These are phyloP conservation scores for Orychophragmus violaceus DNA, from an alignment of 345 rosid species.

Conservation along the genomic window DNA sequence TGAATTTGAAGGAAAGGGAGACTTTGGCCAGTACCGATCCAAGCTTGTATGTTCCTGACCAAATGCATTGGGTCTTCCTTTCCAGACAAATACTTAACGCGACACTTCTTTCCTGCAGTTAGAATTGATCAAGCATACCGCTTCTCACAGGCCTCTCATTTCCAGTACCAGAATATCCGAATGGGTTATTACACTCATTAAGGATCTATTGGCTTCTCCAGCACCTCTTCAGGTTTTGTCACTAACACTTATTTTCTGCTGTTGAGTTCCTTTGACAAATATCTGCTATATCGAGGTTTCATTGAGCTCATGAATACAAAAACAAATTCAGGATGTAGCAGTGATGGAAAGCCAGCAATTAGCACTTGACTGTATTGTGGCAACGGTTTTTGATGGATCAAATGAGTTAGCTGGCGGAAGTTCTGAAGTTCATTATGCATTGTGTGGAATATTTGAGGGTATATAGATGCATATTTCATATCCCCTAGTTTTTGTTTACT, in stretches of 20 bases:
- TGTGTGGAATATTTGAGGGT: constrained; percentile 74
- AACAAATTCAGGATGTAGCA: constrained; percentile 57
- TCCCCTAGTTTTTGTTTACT: not conserved
- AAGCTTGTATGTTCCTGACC: constrained; percentile 52
- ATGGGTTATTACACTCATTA: constrained; percentile 51
- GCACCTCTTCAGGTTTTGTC: constrained; percentile 58
- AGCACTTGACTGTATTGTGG: constrained; percentile 65
- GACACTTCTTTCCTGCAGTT: constrained; percentile 40
- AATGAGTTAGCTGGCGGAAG: constrained; percentile 50
- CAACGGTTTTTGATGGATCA: constrained; percentile 67
- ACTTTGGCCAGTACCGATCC: constrained; percentile 76
- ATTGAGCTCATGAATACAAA: constrained; percentile 6
- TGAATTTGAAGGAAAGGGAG: constrained; percentile 80
- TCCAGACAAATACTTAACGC: not conserved
- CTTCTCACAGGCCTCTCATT: constrained; percentile 56
- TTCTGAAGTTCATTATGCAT: constrained; percentile 53
- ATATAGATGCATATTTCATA: constrained; percentile 14
- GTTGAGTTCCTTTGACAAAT: not conserved
- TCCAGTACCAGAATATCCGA: constrained; percentile 62
- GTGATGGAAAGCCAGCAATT: constrained; percentile 72
- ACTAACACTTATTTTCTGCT: constrained; percentile 1
- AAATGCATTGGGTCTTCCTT: constrained; percentile 5
- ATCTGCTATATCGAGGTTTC: constrained; percentile 51
- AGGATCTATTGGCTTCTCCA: constrained; percentile 44
- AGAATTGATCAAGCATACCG: constrained; percentile 59